Base-by-base conservation (phyloP, 2,329 filamentous ascomycete species). In the Pseudopithomyces maydicus region DNA sequence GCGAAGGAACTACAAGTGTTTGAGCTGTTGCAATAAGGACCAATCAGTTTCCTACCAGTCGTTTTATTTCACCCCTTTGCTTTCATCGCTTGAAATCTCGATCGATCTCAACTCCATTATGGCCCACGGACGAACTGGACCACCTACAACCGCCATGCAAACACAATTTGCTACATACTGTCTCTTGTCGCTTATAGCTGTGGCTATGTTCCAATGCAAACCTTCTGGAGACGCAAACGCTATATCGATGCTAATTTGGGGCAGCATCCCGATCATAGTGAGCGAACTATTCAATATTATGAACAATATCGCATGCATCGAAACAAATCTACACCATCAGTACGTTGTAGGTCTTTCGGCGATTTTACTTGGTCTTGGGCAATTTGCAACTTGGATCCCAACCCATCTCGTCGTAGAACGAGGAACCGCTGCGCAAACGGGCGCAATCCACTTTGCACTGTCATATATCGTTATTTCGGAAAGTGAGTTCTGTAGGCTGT, bases 321-420 rank as follows among this genome's bases (percentile, higher is more conserved):
- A 42, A 20, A 17, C 39, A 42, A 2, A n/a, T 20, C 10, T 20
- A 20, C n/a, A 6, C 12, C 17, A 42, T 4, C 10, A 17, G 39
- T 42, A 42, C 39, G 19, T n/a, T 42, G 19, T 11, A 42, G 6
- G 7, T 10, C 8, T 42, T 5, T 42, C 39, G 19, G 3, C 19
- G 15, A 22, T 5, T 17, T 78, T 8, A 72, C 74, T 42, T 22
- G 14, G 15, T 17, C 39, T 50, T 39, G 47, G 47, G 11, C 47
- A 50, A 23, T 29, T 38, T 33, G n/a, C 17, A 15, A 39, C 20
- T 6, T 50, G 33, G 47, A 39, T 38, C 35, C 47, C 35, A 39
- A 15, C 12, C 33, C 26, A 39, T 39, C 19, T 50, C 33, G 23
- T 33, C 3, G n/a, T 4, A 12, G 33, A 38, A 11, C 10, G 47